Conservation (phyloP, 2,329 filamentous ascomycete species). For the Colletotrichum salicis region DNA sequence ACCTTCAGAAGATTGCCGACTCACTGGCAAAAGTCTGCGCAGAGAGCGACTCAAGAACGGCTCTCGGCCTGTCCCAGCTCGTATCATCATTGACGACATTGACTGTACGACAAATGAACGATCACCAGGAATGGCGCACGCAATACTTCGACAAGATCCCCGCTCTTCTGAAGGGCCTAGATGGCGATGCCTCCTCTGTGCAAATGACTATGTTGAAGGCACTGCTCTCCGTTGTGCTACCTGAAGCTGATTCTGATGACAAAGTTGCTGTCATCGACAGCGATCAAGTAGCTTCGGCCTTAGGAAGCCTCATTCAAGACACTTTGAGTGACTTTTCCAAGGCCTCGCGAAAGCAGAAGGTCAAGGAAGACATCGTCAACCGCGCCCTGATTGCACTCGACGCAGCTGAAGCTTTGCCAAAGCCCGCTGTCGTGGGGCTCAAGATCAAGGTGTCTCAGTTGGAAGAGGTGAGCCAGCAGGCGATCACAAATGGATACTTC, state of each 20-base stretch:
- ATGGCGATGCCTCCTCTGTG: slow-evolving; percentile 41
- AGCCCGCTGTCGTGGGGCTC: slow-evolving; percentile 44
- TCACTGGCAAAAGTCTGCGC: slow-evolving; percentile 38
- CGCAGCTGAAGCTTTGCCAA: slow-evolving; percentile 43
- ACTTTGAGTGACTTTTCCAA: slow-evolving; percentile 23
- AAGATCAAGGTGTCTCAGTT: slow-evolving; percentile 47
- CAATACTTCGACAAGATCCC: slow-evolving; percentile 50
- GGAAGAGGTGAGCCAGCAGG: slow-evolving; percentile 47
- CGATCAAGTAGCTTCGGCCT: not conserved
- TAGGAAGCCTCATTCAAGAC: slow-evolving; percentile 19
- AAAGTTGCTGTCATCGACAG: slow-evolving; percentile 7
- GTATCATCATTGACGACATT: slow-evolving; percentile 37
- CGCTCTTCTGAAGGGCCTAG: slow-evolving; percentile 37
- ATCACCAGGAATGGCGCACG: slow-evolving; percentile 54
- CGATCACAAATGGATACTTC: slow-evolving; percentile 48
- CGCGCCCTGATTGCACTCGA: slow-evolving; percentile 31
- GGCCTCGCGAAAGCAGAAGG: slow-evolving; percentile 25
- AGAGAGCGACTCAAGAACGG: slow-evolving; percentile 8
- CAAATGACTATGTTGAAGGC: slow-evolving; percentile 50
- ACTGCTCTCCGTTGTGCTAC: slow-evolving; percentile 43
- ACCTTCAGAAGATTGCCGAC: slow-evolving; percentile 48
- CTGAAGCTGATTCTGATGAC: slow-evolving; percentile 40
- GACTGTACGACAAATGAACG: slow-evolving; percentile 56
- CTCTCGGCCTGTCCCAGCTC: slow-evolving; percentile 20
- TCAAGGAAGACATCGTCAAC: slow-evolving; percentile 16